Evolutionary conservation across 805 yeast genomes (phyloP).

Genomic region (Candida khao-thaluensis): DNA sequence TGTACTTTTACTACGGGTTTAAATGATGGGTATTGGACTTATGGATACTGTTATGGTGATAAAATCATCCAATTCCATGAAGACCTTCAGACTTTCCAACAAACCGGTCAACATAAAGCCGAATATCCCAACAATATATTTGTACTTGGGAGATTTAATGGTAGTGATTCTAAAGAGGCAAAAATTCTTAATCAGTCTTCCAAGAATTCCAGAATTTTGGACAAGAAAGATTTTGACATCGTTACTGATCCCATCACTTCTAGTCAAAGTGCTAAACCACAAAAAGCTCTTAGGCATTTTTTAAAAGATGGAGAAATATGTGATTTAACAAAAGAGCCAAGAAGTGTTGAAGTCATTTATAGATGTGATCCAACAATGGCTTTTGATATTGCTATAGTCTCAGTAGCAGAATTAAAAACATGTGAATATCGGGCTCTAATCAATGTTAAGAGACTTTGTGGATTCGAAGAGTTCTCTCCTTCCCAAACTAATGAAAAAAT

Average conservation of each 20-base stretch:
- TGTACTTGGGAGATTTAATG: conserved; percentile 37
- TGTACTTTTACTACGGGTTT: conserved; percentile 26
- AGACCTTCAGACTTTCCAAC: conserved; percentile 20
- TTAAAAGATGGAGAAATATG: conserved; percentile 53
- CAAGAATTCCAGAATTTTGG: conserved; percentile 17
- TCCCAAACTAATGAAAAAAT: conserved; percentile 22
- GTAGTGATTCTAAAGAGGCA: conserved; percentile 14
- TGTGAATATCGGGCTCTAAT: conserved; percentile 57
- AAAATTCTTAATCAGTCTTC: conserved; percentile 23
- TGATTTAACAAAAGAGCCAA: conserved; percentile 52
- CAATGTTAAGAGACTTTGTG: conserved; percentile 51
- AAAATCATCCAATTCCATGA: conserved; percentile 51
- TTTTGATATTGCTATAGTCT: conserved; percentile 24
- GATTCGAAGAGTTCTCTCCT: conserved; percentile 32
- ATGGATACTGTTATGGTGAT: conserved; percentile 49
- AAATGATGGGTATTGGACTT: conserved; percentile 53
- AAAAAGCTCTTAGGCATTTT: conserved; percentile 38
- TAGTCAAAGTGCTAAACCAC: conserved; percentile 14
- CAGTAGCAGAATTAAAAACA: conserved; percentile 52
- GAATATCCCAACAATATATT: conserved; percentile 31
- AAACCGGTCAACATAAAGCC: conserved; percentile 30
- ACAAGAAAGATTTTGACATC: conserved; percentile 25
- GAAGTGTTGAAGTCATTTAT: conserved; percentile 56
- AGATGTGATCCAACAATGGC: conserved; percentile 45
- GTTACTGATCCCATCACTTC: conserved; percentile 20